Evolutionary conservation across 345 rosid species (phyloP).

Genomic region (Hibiscus syriacus): DNA sequence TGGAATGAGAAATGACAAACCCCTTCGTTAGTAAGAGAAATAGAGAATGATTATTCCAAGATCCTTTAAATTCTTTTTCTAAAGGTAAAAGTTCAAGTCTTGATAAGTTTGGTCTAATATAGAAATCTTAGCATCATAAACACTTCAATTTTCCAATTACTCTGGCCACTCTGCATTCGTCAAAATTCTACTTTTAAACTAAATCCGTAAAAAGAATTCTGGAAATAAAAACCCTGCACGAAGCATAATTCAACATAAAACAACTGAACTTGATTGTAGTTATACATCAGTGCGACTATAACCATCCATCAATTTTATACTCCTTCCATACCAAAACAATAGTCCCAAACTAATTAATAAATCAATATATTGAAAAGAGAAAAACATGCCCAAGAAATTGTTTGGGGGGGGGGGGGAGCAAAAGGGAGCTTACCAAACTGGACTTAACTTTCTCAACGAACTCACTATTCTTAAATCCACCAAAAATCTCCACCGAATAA

Average conservation of each 20-base stretch:
- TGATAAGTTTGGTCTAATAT: not conserved
- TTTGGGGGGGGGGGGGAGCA: not conserved
- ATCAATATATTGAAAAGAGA: not conserved
- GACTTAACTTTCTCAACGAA: conserved; percentile 81
- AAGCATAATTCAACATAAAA: not conserved
- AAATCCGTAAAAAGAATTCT: not conserved
- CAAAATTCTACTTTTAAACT: not conserved
- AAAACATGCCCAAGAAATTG: not conserved
- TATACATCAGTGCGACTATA: not conserved
- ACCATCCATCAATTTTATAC: not conserved
- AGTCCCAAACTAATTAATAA: not conserved
- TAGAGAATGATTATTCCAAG: not conserved
- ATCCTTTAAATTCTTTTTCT: not conserved
- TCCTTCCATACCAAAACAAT: not conserved
- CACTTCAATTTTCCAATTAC: not conserved
- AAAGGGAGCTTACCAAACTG: conserved; percentile 57
- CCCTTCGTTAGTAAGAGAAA: not conserved
- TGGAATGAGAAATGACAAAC: not conserved
- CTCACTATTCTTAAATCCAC: conserved; percentile 64
- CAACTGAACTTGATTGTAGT: not conserved
- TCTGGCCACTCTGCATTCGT: not conserved
- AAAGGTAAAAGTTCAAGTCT: not conserved
- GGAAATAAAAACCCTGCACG: not conserved
- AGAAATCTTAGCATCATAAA: not conserved
- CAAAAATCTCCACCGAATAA: conserved; percentile 45